Evolutionary conservation across 1,284 basidiomycete genomes (phyloP).

Genomic region (Xerocomus amazonicus): DNA sequence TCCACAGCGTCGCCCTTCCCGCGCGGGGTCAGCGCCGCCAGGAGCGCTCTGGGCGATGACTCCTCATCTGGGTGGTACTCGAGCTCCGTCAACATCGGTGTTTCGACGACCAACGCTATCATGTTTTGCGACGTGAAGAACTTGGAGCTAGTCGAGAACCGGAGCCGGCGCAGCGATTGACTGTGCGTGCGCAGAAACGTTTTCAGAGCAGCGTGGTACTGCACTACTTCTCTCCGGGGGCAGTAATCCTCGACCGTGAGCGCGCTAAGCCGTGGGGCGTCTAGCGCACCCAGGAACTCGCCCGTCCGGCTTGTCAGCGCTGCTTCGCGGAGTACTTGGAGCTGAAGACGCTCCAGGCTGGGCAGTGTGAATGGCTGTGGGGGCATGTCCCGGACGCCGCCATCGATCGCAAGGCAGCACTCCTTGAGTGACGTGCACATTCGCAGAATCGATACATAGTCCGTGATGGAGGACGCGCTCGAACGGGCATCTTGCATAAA

Average conservation of each 20-base stretch:
- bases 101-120: slow-evolving; percentile 17
- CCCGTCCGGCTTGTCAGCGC: slow-evolving; percentile 19
- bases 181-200: slow-evolving; percentile 17
- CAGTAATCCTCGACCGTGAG: slow-evolving; percentile 23
- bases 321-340: slow-evolving; percentile 21
- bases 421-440: slow-evolving; percentile 25
- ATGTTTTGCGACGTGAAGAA: slow-evolving; percentile 22
- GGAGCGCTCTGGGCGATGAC: slow-evolving; percentile 17
- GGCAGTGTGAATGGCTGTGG: slow-evolving; percentile 16
- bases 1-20: slow-evolving; percentile 6
- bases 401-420: slow-evolving; percentile 18
- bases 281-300: slow-evolving; percentile 16
- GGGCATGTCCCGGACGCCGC: slow-evolving; percentile 10
- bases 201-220: slow-evolving; percentile 18
- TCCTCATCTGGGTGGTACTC: slow-evolving; percentile 28
- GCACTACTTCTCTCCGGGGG: slow-evolving; percentile 15
- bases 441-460: slow-evolving; percentile 20
- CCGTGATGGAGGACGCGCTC: slow-evolving; percentile 23
- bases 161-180: slow-evolving; percentile 14
- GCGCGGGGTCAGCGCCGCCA: slow-evolving; percentile 23
- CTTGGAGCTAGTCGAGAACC: slow-evolving; percentile 21
- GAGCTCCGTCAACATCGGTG: slow-evolving; percentile 20
- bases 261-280: slow-evolving; percentile 17
- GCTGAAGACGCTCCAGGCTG: slow-evolving; percentile 17
- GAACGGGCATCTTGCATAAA: slow-evolving; percentile 27